These are phyloP conservation scores for Neofusicoccum ribis DNA, from an alignment of 2,329 filamentous ascomycete genomes.

Conservation along the genomic window DNA sequence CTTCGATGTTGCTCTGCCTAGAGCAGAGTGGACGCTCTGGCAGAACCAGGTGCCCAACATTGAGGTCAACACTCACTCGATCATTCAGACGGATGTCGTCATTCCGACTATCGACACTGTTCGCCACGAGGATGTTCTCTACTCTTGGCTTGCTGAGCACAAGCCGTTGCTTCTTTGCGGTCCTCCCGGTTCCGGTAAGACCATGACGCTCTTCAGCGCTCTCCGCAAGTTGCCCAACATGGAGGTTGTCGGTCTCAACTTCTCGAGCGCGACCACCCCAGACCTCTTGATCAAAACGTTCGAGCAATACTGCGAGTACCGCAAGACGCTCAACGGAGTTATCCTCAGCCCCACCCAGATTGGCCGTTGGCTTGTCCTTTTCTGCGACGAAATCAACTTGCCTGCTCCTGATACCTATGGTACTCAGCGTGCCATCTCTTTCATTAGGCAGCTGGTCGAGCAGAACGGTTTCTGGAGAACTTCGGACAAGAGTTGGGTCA, in stretches of 20 bases:
- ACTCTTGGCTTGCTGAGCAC: conserved; percentile 98
- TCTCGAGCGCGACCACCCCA: conserved; percentile 96
- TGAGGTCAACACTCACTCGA: conserved; percentile 97
- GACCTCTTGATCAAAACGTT: conserved; percentile 99
- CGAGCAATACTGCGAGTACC: conserved; percentile 99
- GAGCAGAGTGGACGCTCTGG: conserved; percentile 88
- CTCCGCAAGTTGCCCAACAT: conserved; percentile 96
- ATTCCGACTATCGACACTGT: conserved; percentile 98
- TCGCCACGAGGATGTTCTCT: conserved; percentile 96
- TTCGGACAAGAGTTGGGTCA: conserved; percentile 96
- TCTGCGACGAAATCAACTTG: conserved; percentile 99
- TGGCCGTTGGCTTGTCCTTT: conserved; percentile 95
- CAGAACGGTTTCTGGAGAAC: conserved; percentile 99
- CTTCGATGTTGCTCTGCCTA: conserved; percentile 85
- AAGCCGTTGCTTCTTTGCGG: conserved; percentile 96
- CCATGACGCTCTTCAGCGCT: conserved; percentile 98
- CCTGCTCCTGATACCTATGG: conserved; percentile 97
- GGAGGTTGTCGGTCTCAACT: conserved; percentile 98
- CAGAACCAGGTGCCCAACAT: conserved; percentile 91
- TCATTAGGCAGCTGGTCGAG: conserved; percentile 94
- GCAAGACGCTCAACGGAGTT: conserved; percentile 95
- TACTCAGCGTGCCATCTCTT: conserved; percentile 95
- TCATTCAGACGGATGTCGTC: conserved; percentile 96
- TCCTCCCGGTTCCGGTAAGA: conserved; percentile 97
- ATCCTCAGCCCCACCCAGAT: conserved; percentile 96